These are phyloP conservation scores for Cenchrus purpureus DNA, from an alignment of 176 grass and related monocot species.

Conservation along the genomic window DNA sequence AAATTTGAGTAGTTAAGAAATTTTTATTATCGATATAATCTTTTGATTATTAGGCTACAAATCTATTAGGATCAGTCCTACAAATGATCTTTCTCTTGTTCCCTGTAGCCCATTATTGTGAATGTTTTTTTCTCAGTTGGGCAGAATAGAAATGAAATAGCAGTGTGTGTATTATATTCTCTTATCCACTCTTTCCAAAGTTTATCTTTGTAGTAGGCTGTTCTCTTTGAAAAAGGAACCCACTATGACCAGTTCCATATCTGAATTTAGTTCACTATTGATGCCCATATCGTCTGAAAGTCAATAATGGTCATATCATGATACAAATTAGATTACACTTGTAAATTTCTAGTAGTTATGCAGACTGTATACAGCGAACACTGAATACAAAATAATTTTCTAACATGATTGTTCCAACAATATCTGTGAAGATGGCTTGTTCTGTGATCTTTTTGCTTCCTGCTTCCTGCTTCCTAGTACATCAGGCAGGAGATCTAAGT, in stretches of 20 bases:
- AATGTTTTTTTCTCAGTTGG: not conserved
- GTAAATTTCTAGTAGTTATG: not conserved
- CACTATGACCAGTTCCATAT: not conserved
- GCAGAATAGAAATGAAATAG: not conserved
- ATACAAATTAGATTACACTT: not conserved
- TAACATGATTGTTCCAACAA: not conserved
- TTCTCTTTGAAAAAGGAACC: not conserved
- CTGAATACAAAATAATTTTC: slow-evolving; percentile 17
- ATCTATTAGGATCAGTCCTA: no score
- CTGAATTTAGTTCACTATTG: not conserved
- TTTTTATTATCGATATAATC: not conserved
- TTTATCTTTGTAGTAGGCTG: not conserved
- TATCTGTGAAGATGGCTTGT: not conserved
- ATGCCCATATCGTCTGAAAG: not conserved
- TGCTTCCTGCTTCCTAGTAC: slow-evolving; percentile 5
- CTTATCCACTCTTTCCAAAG: not conserved
- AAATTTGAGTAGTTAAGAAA: not conserved
- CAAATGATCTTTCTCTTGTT: not conserved
- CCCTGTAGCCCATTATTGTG: not conserved
- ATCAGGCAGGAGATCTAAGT: slow-evolving; percentile 7
- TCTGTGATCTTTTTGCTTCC: not conserved
- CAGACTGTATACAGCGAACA: not conserved
- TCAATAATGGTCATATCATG: not conserved
- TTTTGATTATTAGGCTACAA: no score
- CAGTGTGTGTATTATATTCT: not conserved